phyloP scores from a whole-genome alignment of 2,329 filamentous ascomycete species.

The Phaeosphaeriaceae sp. region DNA sequence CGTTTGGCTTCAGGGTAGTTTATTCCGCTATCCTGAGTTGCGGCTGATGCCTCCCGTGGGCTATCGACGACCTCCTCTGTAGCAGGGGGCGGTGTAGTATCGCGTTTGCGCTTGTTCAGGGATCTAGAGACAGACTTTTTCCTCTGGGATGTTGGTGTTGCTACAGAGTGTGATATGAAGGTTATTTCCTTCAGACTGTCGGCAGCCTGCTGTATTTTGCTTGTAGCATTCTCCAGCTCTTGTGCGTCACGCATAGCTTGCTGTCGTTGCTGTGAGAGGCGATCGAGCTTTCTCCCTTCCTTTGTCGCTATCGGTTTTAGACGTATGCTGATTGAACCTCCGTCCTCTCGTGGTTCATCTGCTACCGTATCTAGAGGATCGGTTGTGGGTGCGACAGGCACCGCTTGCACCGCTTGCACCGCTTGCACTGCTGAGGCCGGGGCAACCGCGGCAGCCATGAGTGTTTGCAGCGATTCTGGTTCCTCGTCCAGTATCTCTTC shows the following conservation, averaged over 20 bases:
- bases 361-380: constrained; percentile 18
- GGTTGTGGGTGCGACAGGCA: constrained; percentile 16
- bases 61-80: constrained; percentile 18
- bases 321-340: constrained; percentile 71
- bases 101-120: constrained; percentile 62
- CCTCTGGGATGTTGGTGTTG: constrained; percentile 26
- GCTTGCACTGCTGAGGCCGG: constrained; percentile 24
- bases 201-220: constrained; percentile 43
- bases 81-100: constrained; percentile 50
- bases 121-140: constrained; percentile 31
- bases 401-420: constrained; percentile 18
- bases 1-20: constrained; percentile 42
- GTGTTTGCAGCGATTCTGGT: constrained; percentile 32
- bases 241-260: constrained; percentile 54
- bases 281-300: constrained; percentile 77
- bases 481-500: constrained; percentile 67
- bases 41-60: constrained; percentile 31
- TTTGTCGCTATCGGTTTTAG: constrained; percentile 82
- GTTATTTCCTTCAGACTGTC: constrained; percentile 43
- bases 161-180: constrained; percentile 30
- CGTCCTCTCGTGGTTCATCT: constrained; percentile 59
- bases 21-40: constrained; percentile 33
- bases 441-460: constrained; percentile 26
- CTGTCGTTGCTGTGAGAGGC: constrained; percentile 62
- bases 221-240: constrained; percentile 44